A percentile compares a stretch with the other conserved stretches of the same genome.
phyloP scores from a whole-genome alignment of 169 alveolate species.

The Theileria annulata region DNA sequence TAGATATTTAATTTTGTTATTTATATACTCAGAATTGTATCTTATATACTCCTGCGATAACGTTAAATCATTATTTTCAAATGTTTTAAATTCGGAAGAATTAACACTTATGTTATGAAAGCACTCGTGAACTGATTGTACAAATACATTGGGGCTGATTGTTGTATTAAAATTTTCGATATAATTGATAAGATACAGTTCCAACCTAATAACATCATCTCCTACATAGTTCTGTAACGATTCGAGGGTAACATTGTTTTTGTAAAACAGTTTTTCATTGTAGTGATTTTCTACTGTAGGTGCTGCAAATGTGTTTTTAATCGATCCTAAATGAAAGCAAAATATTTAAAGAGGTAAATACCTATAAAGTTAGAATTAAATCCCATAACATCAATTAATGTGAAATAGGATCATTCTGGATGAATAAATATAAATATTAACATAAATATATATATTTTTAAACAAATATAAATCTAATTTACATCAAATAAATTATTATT shows the following conservation, averaged over 20 bases:
- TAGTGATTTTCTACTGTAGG: slow-evolving; percentile 7
- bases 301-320: slow-evolving; percentile 3
- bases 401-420: not conserved
- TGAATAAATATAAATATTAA: not conserved
- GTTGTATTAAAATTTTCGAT: slow-evolving; percentile 15
- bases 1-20: slow-evolving; percentile 4
- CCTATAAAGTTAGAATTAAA: slow-evolving; percentile 17
- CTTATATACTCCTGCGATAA: not conserved
- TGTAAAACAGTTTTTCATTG: slow-evolving; percentile 10
- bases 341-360: not conserved
- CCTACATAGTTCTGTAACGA: slow-evolving; percentile 9
- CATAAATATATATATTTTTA: not conserved
- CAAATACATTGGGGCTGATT: not conserved
- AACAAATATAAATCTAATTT: not conserved
- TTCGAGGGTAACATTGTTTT: not conserved
- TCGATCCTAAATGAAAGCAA: not conserved
- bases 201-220: slow-evolving; percentile 17
- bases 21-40: not conserved
- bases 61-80: slow-evolving; percentile 5
- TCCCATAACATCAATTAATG: not conserved
- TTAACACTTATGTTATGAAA: slow-evolving; percentile 15
- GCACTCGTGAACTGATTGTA: slow-evolving; percentile 11
- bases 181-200: slow-evolving; percentile 21
- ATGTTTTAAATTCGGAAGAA: not conserved
- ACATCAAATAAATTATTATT: not conserved